A percentile compares a stretch with the other conserved stretches of the same genome.
Conservation (phyloP, 257 asterid species). For the Gentiana straminea region DNA sequence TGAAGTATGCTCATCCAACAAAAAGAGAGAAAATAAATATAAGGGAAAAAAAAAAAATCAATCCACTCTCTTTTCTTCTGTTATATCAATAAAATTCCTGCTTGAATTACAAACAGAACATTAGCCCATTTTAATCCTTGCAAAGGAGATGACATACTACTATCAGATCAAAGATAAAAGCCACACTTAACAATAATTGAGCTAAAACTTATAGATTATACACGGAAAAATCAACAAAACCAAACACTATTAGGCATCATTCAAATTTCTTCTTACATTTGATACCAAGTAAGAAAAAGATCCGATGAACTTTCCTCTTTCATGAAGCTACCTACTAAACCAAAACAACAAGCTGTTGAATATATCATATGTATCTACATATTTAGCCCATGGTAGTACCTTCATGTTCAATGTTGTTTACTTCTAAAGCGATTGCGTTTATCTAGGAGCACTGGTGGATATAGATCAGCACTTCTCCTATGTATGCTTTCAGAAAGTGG, state of each 20-base stretch:
- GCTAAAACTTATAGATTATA: not conserved
- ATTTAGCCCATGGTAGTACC: not conserved
- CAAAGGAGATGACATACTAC: too few relatives aligned
- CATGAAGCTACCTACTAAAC: not conserved
- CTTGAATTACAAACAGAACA: too few relatives aligned
- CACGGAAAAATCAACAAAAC: not conserved
- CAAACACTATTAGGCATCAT: not conserved
- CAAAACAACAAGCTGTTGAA: conserved; percentile 32
- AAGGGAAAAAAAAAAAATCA: too few relatives aligned
- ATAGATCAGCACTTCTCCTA: conserved; percentile 59
- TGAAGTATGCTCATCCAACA: too few relatives aligned
- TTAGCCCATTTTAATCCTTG: too few relatives aligned
- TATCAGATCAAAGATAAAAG: not conserved
- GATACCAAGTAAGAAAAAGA: not conserved
- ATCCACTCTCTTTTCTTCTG: too few relatives aligned
- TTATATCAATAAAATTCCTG: too few relatives aligned
- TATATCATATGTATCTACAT: not conserved
- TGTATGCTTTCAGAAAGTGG: conserved; percentile 50
- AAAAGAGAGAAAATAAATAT: too few relatives aligned
- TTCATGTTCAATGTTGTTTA: not conserved
- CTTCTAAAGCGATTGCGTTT: conserved; percentile 2
- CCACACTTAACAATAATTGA: not conserved
- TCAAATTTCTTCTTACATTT: not conserved
- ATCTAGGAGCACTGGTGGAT: conserved; percentile 23
- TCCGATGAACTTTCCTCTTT: not conserved